A percentile compares a stretch with the other conserved stretches of the same genome.
These are phyloP conservation scores for Isabelozyma pseudorhagii DNA, from an alignment of 805 yeast genomes.

Conservation along the genomic window DNA sequence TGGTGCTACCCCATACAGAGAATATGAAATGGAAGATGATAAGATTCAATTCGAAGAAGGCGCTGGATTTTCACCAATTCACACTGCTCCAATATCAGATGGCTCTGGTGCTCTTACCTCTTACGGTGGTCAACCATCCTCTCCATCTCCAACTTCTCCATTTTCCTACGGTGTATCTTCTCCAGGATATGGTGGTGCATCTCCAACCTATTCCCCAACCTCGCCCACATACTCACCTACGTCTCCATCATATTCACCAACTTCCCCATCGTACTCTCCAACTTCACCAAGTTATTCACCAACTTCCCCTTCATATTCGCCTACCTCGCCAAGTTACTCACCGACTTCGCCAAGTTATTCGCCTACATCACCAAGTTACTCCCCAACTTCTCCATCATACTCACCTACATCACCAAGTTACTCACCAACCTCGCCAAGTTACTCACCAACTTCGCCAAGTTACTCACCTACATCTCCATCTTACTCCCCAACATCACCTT, in stretches of 20 bases:
- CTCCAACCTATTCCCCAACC: conserved; percentile 69
- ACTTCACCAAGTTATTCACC: conserved; percentile 62
- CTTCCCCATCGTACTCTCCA: conserved; percentile 71
- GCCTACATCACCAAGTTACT: conserved; percentile 68
- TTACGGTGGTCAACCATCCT: conserved; percentile 66
- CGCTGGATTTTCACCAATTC: conserved; percentile 90
- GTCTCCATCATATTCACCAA: conserved; percentile 61
- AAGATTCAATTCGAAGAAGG: conserved; percentile 65
- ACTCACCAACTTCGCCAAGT: conserved; percentile 75
- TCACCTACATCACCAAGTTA: conserved; percentile 68
- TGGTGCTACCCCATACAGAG: conserved; percentile 88
- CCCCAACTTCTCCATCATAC: conserved; percentile 58
- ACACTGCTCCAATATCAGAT: conserved; percentile 77
- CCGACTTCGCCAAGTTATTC: conserved; percentile 79
- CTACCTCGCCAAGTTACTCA: conserved; percentile 69
- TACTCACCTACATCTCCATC: conserved; percentile 78
- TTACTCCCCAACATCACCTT: conserved; percentile 62
- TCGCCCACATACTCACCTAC: conserved; percentile 72
- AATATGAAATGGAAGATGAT: conserved; percentile 58
- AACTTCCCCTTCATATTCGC: conserved; percentile 54
- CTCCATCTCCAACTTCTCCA: conserved; percentile 55
- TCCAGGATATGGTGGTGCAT: conserved; percentile 52
- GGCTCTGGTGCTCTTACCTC: conserved; percentile 82
- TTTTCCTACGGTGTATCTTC: conserved; percentile 48
- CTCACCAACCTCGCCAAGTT: conserved; percentile 71